phyloP scores from a whole-genome alignment of 345 rosid species.

The Gossypium stocksii region DNA sequence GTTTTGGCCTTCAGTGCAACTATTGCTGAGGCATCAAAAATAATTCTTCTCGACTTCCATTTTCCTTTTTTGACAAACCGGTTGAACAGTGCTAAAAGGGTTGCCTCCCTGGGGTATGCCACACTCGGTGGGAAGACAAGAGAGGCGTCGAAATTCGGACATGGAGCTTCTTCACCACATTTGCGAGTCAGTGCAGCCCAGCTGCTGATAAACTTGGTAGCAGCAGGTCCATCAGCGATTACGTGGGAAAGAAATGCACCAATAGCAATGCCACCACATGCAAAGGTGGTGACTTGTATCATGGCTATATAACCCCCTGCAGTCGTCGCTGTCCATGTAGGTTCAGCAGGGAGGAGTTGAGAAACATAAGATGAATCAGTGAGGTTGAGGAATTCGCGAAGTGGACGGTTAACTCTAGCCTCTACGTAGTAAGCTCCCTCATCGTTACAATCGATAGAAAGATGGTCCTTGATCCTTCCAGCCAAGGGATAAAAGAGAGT shows the following conservation, averaged over 20 bases:
- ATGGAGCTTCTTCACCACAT: not conserved
- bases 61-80: not conserved
- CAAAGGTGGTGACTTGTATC: conserved; percentile 28
- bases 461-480: conserved; percentile 16
- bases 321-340: not conserved
- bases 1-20: conserved; percentile 15
- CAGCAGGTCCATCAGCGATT: conserved; percentile 19
- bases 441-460: conserved; percentile 19
- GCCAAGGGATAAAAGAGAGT: conserved; percentile 23
- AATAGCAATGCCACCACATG: conserved; percentile 28
- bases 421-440: conserved; percentile 18
- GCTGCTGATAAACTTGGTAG: conserved; percentile 17
- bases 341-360: not conserved
- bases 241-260: conserved; percentile 23
- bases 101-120: not conserved
- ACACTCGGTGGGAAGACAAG: conserved; percentile 11
- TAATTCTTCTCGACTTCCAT: conserved; percentile 12
- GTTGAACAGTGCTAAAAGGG: not conserved
- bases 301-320: not conserved
- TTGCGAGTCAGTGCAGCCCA: conserved; percentile 20
- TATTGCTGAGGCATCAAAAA: conserved; percentile 18
- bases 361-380: not conserved
- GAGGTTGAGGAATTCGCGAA: not conserved
- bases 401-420: not conserved
- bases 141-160: not conserved